Evolutionary conservation across 495 filamentous ascomycete species (phyloP).

Genomic region (Aspergillus campestris): DNA sequence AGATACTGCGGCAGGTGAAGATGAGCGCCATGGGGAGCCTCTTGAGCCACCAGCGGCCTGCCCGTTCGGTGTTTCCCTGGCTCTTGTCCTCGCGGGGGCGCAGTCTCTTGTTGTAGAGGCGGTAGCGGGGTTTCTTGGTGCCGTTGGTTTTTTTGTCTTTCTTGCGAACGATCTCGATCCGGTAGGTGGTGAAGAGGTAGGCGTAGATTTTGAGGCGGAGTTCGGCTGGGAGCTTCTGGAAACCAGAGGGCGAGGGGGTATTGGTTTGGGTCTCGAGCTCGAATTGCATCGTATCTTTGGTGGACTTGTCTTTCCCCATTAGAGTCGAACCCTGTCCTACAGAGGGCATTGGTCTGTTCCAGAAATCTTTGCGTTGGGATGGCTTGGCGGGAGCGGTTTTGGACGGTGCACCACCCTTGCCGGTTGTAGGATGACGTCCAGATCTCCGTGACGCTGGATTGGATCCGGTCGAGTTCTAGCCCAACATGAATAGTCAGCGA

Average conservation of each 20-base stretch:
- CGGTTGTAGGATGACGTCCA: too few relatives aligned
- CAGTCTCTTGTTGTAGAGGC: slow-evolving; percentile 5
- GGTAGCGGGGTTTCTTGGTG: background rate
- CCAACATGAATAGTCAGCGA: too few relatives aligned
- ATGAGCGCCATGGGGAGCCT: slow-evolving; percentile 6
- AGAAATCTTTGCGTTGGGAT: too few relatives aligned
- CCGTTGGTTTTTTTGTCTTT: background rate
- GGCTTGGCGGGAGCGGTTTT: too few relatives aligned
- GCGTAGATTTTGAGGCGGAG: slow-evolving; percentile 11
- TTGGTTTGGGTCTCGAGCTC: too few relatives aligned
- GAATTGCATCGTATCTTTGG: background rate
- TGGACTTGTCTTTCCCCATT: background rate
- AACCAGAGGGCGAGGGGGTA: background rate
- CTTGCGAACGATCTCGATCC: slow-evolving; percentile 5
- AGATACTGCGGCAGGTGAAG: slow-evolving; percentile 8
- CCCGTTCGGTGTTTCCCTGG: background rate
- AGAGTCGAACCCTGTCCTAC: too few relatives aligned
- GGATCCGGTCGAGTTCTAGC: too few relatives aligned
- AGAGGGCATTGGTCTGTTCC: too few relatives aligned
- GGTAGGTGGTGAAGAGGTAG: slow-evolving; percentile 6
- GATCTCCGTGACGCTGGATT: too few relatives aligned
- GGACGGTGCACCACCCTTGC: too few relatives aligned
- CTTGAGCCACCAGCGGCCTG: background rate
- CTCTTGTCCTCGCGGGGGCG: background rate
- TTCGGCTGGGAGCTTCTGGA: slow-evolving; percentile 8